Conservation (phyloP, 495 filamentous ascomycete species). For the Margaritispora aquatica region DNA sequence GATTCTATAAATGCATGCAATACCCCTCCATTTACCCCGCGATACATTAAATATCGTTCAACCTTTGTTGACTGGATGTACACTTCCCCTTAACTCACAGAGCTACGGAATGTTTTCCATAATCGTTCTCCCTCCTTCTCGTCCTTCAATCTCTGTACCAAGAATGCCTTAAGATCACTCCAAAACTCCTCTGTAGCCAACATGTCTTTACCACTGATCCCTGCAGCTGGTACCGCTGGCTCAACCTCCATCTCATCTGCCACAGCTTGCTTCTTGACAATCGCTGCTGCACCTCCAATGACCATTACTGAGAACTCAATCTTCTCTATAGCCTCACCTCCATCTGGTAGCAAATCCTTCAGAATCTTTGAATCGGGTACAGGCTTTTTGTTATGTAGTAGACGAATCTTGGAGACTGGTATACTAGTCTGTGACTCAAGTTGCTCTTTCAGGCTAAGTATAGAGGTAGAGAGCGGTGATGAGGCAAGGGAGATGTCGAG, state of each 20-base stretch:
- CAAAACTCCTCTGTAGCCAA: constrained; percentile 75
- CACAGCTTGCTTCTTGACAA: constrained; percentile 15
- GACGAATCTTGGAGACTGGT: constrained; percentile 65
- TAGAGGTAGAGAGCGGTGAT: constrained; percentile 54
- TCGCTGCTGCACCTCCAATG: constrained; percentile 55
- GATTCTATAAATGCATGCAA: neutral
- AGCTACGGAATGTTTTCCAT: constrained; percentile 57
- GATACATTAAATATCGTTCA: neutral
- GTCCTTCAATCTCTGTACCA: constrained; percentile 73
- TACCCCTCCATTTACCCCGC: neutral
- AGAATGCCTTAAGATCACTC: constrained; percentile 74
- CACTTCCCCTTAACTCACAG: constrained; percentile 21
- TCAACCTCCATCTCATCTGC: constrained; percentile 19
- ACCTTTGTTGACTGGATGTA: neutral
- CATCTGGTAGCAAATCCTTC: constrained; percentile 44
- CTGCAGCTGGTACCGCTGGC: constrained; percentile 44
- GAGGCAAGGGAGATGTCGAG: constrained; percentile 56
- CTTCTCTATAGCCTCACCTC: constrained; percentile 35
- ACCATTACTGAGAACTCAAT: constrained; percentile 83
- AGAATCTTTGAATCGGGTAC: constrained; percentile 62
- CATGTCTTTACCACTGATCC: constrained; percentile 51
- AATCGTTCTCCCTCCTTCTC: constrained; percentile 59
- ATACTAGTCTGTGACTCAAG: constrained; percentile 46
- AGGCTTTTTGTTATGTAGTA: constrained; percentile 80
- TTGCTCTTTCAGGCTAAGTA: constrained; percentile 64